These are phyloP conservation scores for Chlamydomonas incerta DNA, from an alignment of 139 green algal genomes.

Conservation along the genomic window DNA sequence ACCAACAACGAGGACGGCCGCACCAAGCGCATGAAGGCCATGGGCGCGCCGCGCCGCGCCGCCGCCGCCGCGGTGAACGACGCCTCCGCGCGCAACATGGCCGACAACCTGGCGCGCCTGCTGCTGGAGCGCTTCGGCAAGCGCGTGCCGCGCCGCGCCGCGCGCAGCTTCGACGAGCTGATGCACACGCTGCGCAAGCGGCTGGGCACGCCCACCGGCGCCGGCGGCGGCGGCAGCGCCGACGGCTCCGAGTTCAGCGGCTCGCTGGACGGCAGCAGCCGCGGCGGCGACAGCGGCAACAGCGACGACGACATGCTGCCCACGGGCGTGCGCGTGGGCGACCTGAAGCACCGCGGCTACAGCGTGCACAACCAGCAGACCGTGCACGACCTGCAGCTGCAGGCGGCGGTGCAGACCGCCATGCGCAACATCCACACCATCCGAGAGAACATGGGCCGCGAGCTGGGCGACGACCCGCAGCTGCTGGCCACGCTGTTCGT, in stretches of 20 bases:
- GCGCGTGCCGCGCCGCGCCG: conserved; percentile 15
- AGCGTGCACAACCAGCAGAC: not conserved
- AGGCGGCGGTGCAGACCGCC: conserved; percentile 35
- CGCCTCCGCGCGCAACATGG: conserved; percentile 5
- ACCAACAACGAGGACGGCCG: conserved; percentile 11
- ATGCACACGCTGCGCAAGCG: conserved; percentile 25
- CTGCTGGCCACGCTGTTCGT: conserved; percentile 42
- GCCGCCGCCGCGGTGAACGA: not conserved
- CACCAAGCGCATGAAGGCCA: conserved; percentile 5
- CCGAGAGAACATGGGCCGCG: conserved; percentile 34
- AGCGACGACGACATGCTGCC: conserved; percentile 36
- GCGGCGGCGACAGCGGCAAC: not conserved
- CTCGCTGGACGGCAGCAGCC: too few species aligned
- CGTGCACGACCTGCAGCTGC: conserved; percentile 42
- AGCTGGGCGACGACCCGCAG: conserved; percentile 44
- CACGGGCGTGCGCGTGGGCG: conserved; percentile 33
- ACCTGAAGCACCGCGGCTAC: conserved; percentile 18
- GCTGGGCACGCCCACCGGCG: not conserved
- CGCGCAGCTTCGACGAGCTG: conserved; percentile 11
- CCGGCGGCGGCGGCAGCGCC: not conserved
- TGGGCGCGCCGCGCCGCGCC: not conserved
- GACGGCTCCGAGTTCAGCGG: not conserved
- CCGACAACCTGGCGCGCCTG: conserved; percentile 1
- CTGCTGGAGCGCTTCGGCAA: conserved; percentile 32
- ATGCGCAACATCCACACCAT: conserved; percentile 44